Evolutionary conservation across 345 rosid species (phyloP).

Genomic region (Turnera subulata): DNA sequence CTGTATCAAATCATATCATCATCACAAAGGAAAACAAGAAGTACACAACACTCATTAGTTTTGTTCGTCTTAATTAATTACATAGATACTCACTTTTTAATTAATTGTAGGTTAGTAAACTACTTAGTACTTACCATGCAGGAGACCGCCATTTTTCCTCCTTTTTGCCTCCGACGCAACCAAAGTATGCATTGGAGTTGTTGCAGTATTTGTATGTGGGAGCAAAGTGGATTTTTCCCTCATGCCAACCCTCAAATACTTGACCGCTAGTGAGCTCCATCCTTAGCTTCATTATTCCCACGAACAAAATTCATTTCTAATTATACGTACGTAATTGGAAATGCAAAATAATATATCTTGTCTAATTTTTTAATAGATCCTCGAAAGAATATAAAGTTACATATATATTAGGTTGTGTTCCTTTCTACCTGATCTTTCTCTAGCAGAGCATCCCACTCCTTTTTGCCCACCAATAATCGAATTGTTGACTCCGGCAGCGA

Average conservation of each 20-base stretch:
- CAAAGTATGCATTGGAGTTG: constrained; percentile 60
- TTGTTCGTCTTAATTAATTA: too few relatives aligned
- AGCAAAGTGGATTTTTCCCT: constrained; percentile 56
- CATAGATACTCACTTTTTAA: too few relatives aligned
- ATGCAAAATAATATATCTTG: too few relatives aligned
- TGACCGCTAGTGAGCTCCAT: constrained; percentile 56
- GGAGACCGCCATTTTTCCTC: constrained; percentile 69
- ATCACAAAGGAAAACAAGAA: background rate
- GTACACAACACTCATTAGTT: too few relatives aligned
- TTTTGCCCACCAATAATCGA: constrained; percentile 45
- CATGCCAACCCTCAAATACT: constrained; percentile 61
- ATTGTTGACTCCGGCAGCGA: constrained; percentile 59
- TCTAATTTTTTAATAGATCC: background rate
- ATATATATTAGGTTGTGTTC: background rate
- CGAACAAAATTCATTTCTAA: background rate
- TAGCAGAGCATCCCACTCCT: constrained; percentile 54
- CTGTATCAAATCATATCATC: background rate
- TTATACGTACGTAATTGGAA: too few relatives aligned
- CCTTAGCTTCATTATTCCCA: constrained; percentile 41
- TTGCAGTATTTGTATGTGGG: constrained; percentile 76
- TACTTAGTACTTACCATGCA: constrained; percentile 49
- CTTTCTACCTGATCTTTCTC: constrained; percentile 64
- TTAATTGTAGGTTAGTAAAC: too few relatives aligned
- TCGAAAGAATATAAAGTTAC: background rate
- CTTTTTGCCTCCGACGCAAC: constrained; percentile 41